Evolutionary conservation across 1,284 basidiomycete species (phyloP).

Genomic region (Sphaerobolus stellatus): DNA sequence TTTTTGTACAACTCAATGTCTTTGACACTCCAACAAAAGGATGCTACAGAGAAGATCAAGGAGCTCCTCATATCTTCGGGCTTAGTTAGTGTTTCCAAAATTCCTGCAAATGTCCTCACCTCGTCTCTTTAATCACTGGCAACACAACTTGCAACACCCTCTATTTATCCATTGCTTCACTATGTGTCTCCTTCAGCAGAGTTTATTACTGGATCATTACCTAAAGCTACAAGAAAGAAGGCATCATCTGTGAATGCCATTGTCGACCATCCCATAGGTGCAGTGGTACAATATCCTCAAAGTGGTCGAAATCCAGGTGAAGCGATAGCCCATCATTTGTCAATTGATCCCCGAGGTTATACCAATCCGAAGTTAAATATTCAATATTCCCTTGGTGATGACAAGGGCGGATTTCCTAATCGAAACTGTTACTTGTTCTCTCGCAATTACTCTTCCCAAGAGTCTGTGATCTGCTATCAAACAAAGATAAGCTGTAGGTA

Average conservation of each 20-base stretch:
- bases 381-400: background rate
- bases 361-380: background rate
- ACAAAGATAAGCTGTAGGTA: background rate
- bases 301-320: background rate
- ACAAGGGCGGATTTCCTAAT: background rate
- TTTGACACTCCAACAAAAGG: too few relatives aligned
- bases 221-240: too few relatives aligned
- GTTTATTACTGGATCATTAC: too few relatives aligned
- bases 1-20: too few relatives aligned
- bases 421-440: background rate
- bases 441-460: background rate
- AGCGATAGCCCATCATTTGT: background rate
- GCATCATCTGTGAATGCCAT: background rate
- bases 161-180: too few relatives aligned
- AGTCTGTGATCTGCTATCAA: background rate
- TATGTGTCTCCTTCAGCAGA: too few relatives aligned
- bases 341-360: background rate
- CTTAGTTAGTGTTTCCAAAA: too few relatives aligned
- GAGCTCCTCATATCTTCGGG: too few relatives aligned
- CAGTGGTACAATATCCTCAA: constrained; percentile 7
- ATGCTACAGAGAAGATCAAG: too few relatives aligned
- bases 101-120: too few relatives aligned
- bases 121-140: too few relatives aligned
- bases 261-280: constrained; percentile 5
- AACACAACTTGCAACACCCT: too few relatives aligned